Percentiles rank a stretch among this genome's conserved stretches.
Conservation (phyloP, 2,329 filamentous ascomycete species). For the Colletotrichum ledebouriae region DNA sequence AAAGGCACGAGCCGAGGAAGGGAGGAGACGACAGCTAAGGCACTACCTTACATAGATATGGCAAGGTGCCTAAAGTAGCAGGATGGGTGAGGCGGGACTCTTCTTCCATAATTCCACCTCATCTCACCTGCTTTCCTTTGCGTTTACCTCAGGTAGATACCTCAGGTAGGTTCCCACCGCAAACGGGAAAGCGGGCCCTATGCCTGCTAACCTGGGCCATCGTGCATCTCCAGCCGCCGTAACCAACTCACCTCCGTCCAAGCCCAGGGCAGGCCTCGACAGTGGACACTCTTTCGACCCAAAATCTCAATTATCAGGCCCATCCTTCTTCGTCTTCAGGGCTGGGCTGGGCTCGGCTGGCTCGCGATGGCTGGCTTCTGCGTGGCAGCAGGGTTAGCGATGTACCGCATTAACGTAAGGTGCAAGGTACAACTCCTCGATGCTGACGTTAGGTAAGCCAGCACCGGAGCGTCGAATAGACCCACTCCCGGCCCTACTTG, state of each 20-base stretch:
- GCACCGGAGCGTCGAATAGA: slow-evolving; percentile 11
- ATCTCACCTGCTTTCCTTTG: too few species aligned
- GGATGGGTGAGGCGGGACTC: slow-evolving; percentile 2
- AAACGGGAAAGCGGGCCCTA: slow-evolving; percentile 16
- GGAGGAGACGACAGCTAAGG: background rate
- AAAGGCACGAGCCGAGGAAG: slow-evolving; percentile 32
- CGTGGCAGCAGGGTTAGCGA: background rate
- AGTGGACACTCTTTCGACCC: background rate
- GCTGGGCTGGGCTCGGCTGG: background rate
- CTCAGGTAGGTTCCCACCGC: slow-evolving; percentile 2
- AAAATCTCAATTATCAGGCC: too few species aligned
- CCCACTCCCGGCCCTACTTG: slow-evolving; percentile 7
- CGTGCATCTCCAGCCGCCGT: slow-evolving; percentile 9
- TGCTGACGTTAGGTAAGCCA: slow-evolving; percentile 18
- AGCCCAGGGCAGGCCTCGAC: too few species aligned
- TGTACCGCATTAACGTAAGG: background rate
- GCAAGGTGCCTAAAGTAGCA: background rate
- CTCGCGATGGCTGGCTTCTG: too few species aligned
- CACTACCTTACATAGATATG: too few species aligned
- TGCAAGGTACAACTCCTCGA: slow-evolving; percentile 6
- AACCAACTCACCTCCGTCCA: background rate
- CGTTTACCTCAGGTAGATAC: background rate
- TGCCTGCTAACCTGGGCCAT: background rate
- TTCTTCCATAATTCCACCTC: too few species aligned
- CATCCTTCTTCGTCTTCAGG: too few species aligned